Base-by-base conservation (phyloP, 2,329 filamentous ascomycete genomes). In the Ambrosiella beaveri region DNA sequence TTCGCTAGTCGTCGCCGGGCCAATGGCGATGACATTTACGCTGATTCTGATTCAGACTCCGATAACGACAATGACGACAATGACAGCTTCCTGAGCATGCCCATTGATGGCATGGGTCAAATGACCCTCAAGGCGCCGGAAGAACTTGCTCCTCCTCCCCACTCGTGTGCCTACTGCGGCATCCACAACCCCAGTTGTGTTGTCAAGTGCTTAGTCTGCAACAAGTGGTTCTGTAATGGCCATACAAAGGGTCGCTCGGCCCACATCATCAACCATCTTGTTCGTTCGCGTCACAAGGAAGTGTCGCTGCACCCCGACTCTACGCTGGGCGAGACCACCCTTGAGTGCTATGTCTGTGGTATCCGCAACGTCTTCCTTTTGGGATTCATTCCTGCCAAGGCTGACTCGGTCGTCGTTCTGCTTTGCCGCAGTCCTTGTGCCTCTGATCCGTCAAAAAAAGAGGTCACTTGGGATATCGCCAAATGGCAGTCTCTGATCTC, bases 381-480 rank as follows among this genome's bases (percentile, higher is more conserved):
- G 36, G 93, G 93, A 6, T 98, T 98, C 69, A 98, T 98, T 64
- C 94, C 93, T 8, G 93, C 93, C 59, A 98, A 98, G 69, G 97
- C 93, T 9, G 94, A 98, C 67, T 96, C 93, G 0, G 93, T 98
- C 36, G 94, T 98, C 7, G 93, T 98, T 27, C 81, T 98, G 50
- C 79, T 98, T 41, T 98, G 93, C 70, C 89, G 93, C 61, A 93
- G 97, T 71, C 93, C 93, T 52, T 98, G 93, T 70, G 93, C 91
- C 39, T 85, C 93, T 36, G 91, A 87, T 73, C 86, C 90, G 1
- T 97, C 93, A 39, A 91, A 88, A 63, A 98, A 98, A 72, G 93
- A 98, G 66, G 97, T 98, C 90, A 98, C 93, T 69, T 98, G 93
- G 93, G 93, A 98, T 69, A 94, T 90, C 5, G 95, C 91, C 35